Percentiles rank a stretch among this genome's conserved stretches.
Conservation (phyloP, 495 filamentous ascomycete genomes). For the Penicillium chermesinum region DNA sequence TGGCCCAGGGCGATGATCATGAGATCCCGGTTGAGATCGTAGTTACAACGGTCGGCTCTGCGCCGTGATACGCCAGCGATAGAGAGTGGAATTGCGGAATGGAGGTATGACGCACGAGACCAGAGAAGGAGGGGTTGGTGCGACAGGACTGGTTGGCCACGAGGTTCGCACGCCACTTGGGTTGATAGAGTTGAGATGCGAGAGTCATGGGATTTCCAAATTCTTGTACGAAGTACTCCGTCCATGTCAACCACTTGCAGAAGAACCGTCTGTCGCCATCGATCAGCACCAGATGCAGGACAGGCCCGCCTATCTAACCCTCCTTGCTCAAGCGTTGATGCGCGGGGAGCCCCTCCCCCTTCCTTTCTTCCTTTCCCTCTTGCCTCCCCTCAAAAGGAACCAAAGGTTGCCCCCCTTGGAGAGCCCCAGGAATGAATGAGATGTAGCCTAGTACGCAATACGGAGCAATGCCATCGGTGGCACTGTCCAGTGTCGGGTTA, state of each 20-base stretch:
- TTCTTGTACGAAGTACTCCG: no score
- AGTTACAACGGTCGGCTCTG: constrained; percentile 6
- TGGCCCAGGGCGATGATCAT: constrained; percentile 16
- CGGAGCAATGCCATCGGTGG: background rate
- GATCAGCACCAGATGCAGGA: constrained; percentile 2
- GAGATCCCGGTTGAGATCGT: constrained; percentile 10
- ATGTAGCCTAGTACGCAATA: background rate
- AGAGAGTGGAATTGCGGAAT: constrained; percentile 6
- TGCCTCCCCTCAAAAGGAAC: background rate
- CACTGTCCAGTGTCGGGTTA: no score
- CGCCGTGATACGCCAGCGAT: constrained; percentile 15
- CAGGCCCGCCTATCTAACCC: constrained; percentile 3
- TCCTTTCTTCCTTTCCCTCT: background rate
- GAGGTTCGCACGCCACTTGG: constrained; percentile 24
- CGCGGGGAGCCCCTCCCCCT: no score
- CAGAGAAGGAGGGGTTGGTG: constrained; percentile 7
- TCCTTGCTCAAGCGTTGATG: background rate
- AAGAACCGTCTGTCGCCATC: background rate
- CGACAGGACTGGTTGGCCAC: constrained; percentile 19
- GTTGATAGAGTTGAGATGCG: constrained; percentile 13
- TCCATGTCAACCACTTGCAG: no score
- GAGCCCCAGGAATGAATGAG: background rate
- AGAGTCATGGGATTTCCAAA: constrained; percentile 15
- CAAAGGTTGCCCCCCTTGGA: background rate
- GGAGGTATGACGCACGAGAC: constrained; percentile 9